These are phyloP conservation scores for Bryum argenteum DNA, from an alignment of 225 moss, liverwort and hornwort genomes.

Conservation along the genomic window DNA sequence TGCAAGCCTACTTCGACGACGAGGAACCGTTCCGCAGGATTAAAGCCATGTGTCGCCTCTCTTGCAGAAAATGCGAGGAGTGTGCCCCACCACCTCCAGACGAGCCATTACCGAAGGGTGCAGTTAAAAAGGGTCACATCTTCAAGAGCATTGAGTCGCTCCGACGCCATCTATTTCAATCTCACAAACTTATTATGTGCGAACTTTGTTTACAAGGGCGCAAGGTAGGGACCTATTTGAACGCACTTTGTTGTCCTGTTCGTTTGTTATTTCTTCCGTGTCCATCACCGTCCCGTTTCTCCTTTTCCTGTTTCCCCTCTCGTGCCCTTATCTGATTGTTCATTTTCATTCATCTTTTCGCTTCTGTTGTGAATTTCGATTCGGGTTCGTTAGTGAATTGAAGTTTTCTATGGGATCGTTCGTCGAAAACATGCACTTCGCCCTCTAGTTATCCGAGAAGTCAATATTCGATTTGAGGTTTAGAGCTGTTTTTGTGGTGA, in stretches of 20 bases:
- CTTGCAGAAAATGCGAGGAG: conserved; percentile 80
- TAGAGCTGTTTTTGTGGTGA: background rate
- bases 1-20: conserved; percentile 91
- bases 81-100: conserved; percentile 45
- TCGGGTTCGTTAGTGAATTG: background rate
- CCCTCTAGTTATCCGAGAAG: background rate
- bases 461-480: background rate
- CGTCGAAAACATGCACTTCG: background rate
- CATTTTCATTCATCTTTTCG: background rate
- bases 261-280: background rate
- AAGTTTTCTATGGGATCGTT: background rate
- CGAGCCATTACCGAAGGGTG: conserved; percentile 57
- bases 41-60: conserved; percentile 94
- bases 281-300: conserved; percentile 6
- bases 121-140: conserved; percentile 81
- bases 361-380: background rate
- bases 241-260: background rate
- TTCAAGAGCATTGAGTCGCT: conserved; percentile 86
- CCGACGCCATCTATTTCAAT: conserved; percentile 72
- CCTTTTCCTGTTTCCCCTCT: background rate
- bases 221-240: conserved; percentile 59
- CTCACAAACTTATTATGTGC: conserved; percentile 91
- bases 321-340: background rate
- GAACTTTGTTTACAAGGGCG: conserved; percentile 91
- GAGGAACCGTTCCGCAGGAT: conserved; percentile 75